These are phyloP conservation scores for Talaromyces atroroseus DNA, from an alignment of 2,329 filamentous ascomycete genomes.

Conservation along the genomic window DNA sequence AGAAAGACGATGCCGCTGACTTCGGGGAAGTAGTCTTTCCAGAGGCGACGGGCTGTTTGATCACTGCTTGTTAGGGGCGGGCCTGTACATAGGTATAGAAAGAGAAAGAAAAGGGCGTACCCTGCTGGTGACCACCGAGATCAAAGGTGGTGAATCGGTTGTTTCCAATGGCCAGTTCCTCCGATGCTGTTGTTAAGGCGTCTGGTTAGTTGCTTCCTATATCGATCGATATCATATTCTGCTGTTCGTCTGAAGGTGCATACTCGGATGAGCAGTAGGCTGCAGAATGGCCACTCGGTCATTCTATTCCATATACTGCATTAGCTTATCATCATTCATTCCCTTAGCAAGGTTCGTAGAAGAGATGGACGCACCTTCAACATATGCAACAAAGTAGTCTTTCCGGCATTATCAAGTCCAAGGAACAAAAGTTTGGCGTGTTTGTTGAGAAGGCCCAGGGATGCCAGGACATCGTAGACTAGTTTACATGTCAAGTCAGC, in stretches of 20 bases:
- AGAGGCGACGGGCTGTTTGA: conserved; percentile 71
- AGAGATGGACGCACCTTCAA: conserved; percentile 62
- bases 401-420: conserved; percentile 88
- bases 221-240: background rate
- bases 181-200: conserved; percentile 58
- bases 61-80: too few relatives aligned
- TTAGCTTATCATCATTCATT: conserved; percentile 3
- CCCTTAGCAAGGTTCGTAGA: background rate
- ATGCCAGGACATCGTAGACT: conserved; percentile 89
- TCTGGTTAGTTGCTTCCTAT: background rate
- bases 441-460: conserved; percentile 86
- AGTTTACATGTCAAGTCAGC: background rate
- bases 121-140: conserved; percentile 88
- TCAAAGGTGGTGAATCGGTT: conserved; percentile 94
- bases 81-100: background rate
- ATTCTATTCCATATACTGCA: conserved; percentile 53
- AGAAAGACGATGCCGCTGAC: conserved; percentile 96
- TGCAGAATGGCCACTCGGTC: conserved; percentile 87
- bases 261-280: conserved; percentile 87
- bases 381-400: conserved; percentile 92
- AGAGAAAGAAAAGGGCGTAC: conserved; percentile 42
- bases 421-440: conserved; percentile 93
- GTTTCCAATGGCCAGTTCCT: conserved; percentile 88
- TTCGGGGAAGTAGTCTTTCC: conserved; percentile 97
- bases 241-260: conserved; percentile 26